Conservation (phyloP, 129 eudicot species). For the Arctium minus region DNA sequence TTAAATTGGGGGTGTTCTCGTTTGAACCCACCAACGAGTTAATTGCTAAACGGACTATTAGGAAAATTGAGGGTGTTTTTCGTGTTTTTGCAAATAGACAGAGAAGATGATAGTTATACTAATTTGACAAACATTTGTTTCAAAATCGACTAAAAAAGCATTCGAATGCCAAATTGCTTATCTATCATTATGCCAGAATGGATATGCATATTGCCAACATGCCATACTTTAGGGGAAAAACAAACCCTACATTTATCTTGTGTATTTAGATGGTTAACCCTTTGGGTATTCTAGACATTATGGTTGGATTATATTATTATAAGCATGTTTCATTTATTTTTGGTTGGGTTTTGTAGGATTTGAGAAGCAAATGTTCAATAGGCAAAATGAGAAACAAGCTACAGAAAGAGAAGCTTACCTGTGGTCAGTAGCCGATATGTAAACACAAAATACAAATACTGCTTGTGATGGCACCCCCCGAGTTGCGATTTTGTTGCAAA, state of each 20-base stretch:
- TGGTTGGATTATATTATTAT: background rate
- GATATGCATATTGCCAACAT: too few species aligned
- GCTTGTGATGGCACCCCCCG: background rate
- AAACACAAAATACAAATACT: conserved; percentile 10
- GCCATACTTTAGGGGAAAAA: too few species aligned
- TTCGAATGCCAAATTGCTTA: background rate
- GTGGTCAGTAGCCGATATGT: conserved; percentile 95
- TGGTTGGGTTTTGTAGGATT: conserved; percentile 44
- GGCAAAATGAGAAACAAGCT: conserved; percentile 77
- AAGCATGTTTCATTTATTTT: background rate
- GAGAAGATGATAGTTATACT: background rate
- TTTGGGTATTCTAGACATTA: background rate
- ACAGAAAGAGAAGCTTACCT: conserved; percentile 81
- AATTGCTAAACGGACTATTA: too few species aligned
- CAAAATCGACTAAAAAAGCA: too few species aligned
- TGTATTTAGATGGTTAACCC: too few species aligned
- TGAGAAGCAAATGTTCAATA: conserved; percentile 71
- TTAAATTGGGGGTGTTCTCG: background rate
- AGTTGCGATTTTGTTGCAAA: background rate
- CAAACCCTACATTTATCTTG: too few species aligned
- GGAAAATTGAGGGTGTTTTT: background rate
- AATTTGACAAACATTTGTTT: background rate
- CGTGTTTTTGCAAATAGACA: background rate
- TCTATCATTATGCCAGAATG: too few species aligned
- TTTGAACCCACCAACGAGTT: background rate